Conservation (phyloP, 2,329 filamentous ascomycete species). For the Venturia aucupariae region DNA sequence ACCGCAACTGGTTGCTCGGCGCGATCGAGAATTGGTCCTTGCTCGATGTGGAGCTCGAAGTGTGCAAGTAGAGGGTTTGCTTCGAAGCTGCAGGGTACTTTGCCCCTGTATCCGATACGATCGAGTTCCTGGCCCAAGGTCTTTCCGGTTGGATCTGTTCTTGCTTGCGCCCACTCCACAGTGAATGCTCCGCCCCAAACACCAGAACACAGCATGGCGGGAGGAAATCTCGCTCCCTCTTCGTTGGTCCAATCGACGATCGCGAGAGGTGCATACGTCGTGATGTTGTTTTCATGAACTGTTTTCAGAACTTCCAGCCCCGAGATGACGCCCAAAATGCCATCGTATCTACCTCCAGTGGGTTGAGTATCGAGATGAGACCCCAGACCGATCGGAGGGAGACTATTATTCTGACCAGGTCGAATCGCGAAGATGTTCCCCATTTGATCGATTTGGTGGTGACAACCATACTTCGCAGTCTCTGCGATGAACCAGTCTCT, state of each 20-base stretch:
- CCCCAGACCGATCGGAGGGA: conserved; percentile 20
- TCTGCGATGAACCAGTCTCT: conserved; percentile 25
- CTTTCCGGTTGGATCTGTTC: conserved; percentile 20
- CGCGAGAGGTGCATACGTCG: conserved; percentile 17
- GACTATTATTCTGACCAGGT: conserved; percentile 18
- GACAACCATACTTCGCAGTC: conserved; percentile 23
- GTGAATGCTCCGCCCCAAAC: conserved; percentile 20
- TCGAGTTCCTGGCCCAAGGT: conserved; percentile 24
- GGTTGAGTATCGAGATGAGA: conserved; percentile 21
- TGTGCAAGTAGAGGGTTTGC: conserved; percentile 20
- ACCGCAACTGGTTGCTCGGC: conserved; percentile 19
- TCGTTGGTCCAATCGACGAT: conserved; percentile 16
- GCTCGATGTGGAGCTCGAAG: conserved; percentile 22
- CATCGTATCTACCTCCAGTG: conserved; percentile 22
- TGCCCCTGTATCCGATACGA: conserved; percentile 26
- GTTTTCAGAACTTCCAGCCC: conserved; percentile 29
- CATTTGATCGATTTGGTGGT: conserved; percentile 27
- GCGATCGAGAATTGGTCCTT: conserved; percentile 19
- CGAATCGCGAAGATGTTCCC: conserved; percentile 27
- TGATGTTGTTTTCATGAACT: conserved; percentile 26
- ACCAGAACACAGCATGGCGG: conserved; percentile 17
- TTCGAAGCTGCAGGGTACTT: conserved; percentile 19
- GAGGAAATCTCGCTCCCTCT: conserved; percentile 21
- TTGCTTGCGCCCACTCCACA: conserved; percentile 23
- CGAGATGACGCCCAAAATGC: conserved; percentile 20